Base-by-base conservation (phyloP, 768 basidiomycete species). In the Collybia sp. region DNA sequence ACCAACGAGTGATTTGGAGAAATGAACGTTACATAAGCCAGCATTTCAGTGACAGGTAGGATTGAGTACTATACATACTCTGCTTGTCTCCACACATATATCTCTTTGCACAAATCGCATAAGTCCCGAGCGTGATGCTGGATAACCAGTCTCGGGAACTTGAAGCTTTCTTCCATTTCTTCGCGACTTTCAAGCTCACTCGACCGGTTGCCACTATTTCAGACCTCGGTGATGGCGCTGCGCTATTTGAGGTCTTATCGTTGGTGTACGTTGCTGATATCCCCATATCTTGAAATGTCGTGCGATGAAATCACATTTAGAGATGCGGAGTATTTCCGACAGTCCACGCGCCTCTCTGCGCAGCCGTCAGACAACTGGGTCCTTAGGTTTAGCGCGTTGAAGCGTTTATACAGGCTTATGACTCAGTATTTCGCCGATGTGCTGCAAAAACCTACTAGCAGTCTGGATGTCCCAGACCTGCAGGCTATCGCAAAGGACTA, bases 311-410 rank as follows among this genome's bases (percentile, higher is more conserved):
- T 40, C 37, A 37, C 49, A 40, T 55, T 19, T 58, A 93, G 91
- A 53, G 92, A 93, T 68, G 71, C 73, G 40, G 77, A 83, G 30
- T 90, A 90, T 67, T 94, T 94, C 59, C 77, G 80, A 38, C 78
- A 77, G 44, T 66, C 81, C 3, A 67, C 71, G 15, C 77, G 85
- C 10, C 68, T 78, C 5, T 70, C 82, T 0, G 65, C 75, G 13
- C 82, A 88, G 44, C 73, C 73, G 2, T 80, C 85, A 10, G 90
- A 92, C 57, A 93, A 90, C 65, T 95, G 92, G 92, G 88, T 93
- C 46, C 66, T 93, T 30, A 82, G 91, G 11, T 91, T 93, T 64
- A 84, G 76, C 63, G 65, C 85, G 8, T 76, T 94, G 50, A 94
- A 94, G 58, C 80, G 86, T 17, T 74, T 93, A 42, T 93, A 91